Base-by-base conservation (phyloP, 495 filamentous ascomycete genomes). In the Xylaria bambusicola region DNA sequence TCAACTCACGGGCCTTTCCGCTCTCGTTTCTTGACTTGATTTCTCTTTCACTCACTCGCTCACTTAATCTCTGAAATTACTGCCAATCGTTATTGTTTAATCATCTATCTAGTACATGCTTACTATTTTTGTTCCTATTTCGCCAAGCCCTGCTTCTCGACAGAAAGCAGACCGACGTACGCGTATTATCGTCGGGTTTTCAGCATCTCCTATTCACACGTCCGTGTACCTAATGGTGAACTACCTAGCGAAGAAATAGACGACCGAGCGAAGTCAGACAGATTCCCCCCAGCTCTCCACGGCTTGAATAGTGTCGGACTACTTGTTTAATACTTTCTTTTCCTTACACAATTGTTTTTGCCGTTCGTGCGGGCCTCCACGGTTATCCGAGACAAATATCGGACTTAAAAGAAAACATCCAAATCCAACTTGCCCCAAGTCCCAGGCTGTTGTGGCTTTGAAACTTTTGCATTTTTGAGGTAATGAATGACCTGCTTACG, bases 261-360 rank as follows among this genome's bases (percentile, higher is more conserved):
- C 33, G 24, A 50, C 12, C n/a, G 38, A 41, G 0, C 46, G 7
- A 38, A 44, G n/a, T 27, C 26, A 23, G n/a, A 44, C 23, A 0
- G 20, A 21, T 33, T 10, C 10, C 12, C 9, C 18, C 46, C 44
- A 13, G 29, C 9, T n/a, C 12, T n/a, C 18, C 12, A 12, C 36
- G 15, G 40, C 10, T 48, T 45, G 56, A 62, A 44, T 52, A 40
- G 54, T 61, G 58, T 56, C 45, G 17, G 60, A 47, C 52, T 50
- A 48, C 36, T 52, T 55, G 61, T 62, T 60, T 57, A 42, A 64
- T 62, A 62, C 38, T 31, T 67, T 61, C 48, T 15, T 57, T 42
- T 41, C 38, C 23, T 15, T 6, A 44, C 18, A 42, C 36, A 17
- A n/a, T 51, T 58, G 56, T 41, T 15, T 49, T 10, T 4, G 35